Evolutionary conservation across 2,329 filamentous ascomycete genomes (phyloP).

Genomic region (Hymenoscyphus albidus): DNA sequence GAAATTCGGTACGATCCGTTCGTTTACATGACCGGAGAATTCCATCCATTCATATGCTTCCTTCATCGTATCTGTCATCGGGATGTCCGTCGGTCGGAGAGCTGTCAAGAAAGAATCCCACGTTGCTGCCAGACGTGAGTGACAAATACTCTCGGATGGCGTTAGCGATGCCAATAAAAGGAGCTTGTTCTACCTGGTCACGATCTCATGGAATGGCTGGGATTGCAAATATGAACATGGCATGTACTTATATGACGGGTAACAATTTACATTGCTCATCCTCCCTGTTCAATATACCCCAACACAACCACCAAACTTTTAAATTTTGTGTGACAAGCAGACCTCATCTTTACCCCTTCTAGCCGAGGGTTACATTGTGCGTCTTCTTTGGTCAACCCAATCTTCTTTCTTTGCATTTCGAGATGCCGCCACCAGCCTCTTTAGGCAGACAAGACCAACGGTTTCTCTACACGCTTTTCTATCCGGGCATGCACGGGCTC

Average conservation of each 20-base stretch:
- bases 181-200: background rate
- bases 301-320: background rate
- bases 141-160: background rate
- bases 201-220: background rate
- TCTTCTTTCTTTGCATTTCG: background rate
- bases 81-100: background rate
- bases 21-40: background rate
- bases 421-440: background rate
- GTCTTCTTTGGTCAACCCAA: background rate
- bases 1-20: constrained; percentile 1
- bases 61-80: background rate
- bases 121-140: background rate
- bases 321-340: background rate
- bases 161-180: background rate
- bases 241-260: background rate
- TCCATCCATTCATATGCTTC: background rate
- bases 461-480: background rate
- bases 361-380: background rate
- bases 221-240: background rate
- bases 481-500: background rate
- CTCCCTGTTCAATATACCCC: background rate
- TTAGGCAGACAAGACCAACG: background rate
- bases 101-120: background rate
- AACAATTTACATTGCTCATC: background rate
- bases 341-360: background rate